These are phyloP conservation scores for Solanum peruvianum DNA, from an alignment of 257 asterid species.

Conservation along the genomic window DNA sequence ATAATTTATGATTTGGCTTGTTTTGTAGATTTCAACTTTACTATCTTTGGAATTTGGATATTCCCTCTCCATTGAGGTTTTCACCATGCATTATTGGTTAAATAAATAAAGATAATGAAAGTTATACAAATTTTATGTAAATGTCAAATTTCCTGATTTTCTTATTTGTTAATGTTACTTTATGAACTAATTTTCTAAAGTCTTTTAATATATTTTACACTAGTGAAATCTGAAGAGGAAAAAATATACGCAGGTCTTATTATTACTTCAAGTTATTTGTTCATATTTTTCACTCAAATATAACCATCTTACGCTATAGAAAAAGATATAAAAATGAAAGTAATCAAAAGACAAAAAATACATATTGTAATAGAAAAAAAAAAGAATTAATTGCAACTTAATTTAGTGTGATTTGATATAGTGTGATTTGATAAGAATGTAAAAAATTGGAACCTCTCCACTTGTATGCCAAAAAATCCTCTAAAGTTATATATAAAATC, in stretches of 20 bases:
- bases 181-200: neutral
- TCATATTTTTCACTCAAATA: neutral
- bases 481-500: neutral
- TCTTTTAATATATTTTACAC: neutral
- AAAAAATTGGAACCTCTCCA: neutral
- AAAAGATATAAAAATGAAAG: neutral
- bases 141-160: neutral
- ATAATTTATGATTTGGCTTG: constrained; percentile 3
- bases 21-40: neutral
- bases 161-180: neutral
- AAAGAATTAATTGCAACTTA: neutral
- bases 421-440: neutral
- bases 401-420: neutral
- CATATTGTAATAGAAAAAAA: neutral
- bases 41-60: neutral
- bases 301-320: neutral
- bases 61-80: neutral
- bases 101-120: neutral
- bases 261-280: fast-evolving
- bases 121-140: neutral
- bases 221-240: neutral
- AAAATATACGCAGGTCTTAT: neutral
- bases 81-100: neutral
- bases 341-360: neutral
- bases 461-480: neutral